A percentile compares a stretch with the other conserved stretches of the same genome.
Evolutionary conservation across 1,139 yeast species (phyloP).

Genomic region (Lodderomyces jiufengensis): DNA sequence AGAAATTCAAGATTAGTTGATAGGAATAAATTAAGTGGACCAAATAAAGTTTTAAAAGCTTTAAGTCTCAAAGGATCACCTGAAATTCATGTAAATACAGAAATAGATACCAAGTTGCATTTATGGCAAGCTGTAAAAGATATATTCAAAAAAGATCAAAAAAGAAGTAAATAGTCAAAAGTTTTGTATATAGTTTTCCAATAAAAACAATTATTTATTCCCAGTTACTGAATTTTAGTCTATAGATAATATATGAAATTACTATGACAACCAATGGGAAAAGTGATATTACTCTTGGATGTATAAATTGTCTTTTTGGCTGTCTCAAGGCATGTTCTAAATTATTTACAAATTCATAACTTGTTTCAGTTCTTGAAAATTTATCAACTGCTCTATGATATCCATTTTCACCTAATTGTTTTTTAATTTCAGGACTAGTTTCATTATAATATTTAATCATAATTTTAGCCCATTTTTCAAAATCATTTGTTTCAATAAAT

Average conservation of each 20-base stretch:
- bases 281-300: slow-evolving; percentile 2
- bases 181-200: too few species aligned
- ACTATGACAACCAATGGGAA: slow-evolving; percentile 1
- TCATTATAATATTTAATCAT: slow-evolving; percentile 41
- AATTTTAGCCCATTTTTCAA: slow-evolving; percentile 60
- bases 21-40: slow-evolving; percentile 3
- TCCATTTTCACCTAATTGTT: slow-evolving; percentile 48
- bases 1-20: slow-evolving; percentile 6
- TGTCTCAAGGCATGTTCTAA: slow-evolving; percentile 10
- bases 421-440: slow-evolving; percentile 25
- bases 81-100: slow-evolving; percentile 11
- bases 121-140: slow-evolving; percentile 36
- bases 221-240: neutral
- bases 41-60: slow-evolving; percentile 9
- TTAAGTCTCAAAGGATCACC: slow-evolving; percentile 8
- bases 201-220: too few species aligned
- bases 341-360: slow-evolving; percentile 41
- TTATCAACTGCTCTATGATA: slow-evolving; percentile 43
- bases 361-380: slow-evolving; percentile 66
- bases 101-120: slow-evolving; percentile 22
- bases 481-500: slow-evolving; percentile 58
- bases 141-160: slow-evolving; percentile 19
- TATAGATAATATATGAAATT: slow-evolving; percentile 5
- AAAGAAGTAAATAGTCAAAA: too few species aligned
- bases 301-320: neutral